Base-by-base conservation (phyloP, 768 basidiomycete species). In the Lyophyllum semitale region DNA sequence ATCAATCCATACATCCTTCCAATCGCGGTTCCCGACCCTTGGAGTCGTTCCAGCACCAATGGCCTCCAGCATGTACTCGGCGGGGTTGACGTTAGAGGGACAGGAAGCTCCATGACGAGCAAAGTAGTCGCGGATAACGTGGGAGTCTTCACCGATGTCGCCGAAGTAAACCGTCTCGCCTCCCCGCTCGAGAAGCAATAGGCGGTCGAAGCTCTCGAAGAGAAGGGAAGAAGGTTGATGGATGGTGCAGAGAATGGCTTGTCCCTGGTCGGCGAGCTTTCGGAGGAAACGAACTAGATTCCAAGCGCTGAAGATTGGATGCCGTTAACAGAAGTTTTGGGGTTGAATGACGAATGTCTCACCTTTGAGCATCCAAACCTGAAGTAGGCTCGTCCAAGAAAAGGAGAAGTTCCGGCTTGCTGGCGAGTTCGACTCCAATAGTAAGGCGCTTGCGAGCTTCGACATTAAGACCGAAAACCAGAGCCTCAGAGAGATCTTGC, bases 151-250 rank as follows among this genome's bases (percentile, higher is more conserved):
- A 42, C 93, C 94, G 47, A 95, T 91, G 57, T 91, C 88, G 40
- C 93, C 94, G 65, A 92, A 95, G 77, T 95, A 96, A n/a, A 95
- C 91, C 0, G 93, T 94, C 68, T 91, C 86, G 7, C 94, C 94
- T 1, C 94, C 94, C 15, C 77, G 76, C 63, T 93, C 85, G 15
- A 88, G 73, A 9, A 89, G 73, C 25, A 90, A 68, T 42, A 88
- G 71, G 35, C 85, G 80, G 60, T 89, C 94, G 61, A 97, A 95
- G 63, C 85, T 86, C 69, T 93, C 88, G 71, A 96, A 95, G 2
- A 96, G 75, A 18, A 93, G 78, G 3, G 91, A 84, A 3, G 91
- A 92, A 2, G 93, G 93, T 60, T 94, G 93, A 59, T 93, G 92
- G 61, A 95, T 93, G 3, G 91, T 95, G 71, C 92, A 94, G 13